Evolutionary conservation across 495 filamentous ascomycete genomes (phyloP), one percentile per base, ranked within the genome.

Genomic region (Melanomma pulvis-pyrius): DNA sequence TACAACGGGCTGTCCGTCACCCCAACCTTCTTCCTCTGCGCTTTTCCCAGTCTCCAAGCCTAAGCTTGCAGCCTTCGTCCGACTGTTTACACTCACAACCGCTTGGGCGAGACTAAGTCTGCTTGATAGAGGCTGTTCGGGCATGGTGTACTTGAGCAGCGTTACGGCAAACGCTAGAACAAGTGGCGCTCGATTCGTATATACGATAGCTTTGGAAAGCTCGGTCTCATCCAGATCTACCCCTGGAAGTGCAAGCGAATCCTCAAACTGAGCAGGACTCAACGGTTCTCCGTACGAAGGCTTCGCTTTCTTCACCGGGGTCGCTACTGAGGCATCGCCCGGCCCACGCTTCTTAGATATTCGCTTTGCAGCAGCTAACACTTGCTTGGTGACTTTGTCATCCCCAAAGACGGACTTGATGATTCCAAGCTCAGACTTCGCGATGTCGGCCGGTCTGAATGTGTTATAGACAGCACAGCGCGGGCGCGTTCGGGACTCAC

Each of bases 41-140:
- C 82, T 84, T 28, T 80, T 82, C 0, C 86, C 88, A 39, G 79
- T 86, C 66, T 90, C 84, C 22, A 93, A 76, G 3, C 91, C 91
- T 13, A 96, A 65, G 74, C 81, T 90, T 44, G 88, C 81, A 26
- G 91, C 91, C 72, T 92, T 92, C 15, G 83, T 85, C 62, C 87
- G 82, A 61, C 86, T 90, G 68, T 92, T 92, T 36, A 85, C 84
- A 71, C 90, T 92, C 24, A 93, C 88, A 8, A 92, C 84, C 1
- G 89, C 90, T 72, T 93, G 90, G 0, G 83, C 90, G 24, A 96
- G 77, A 73, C 90, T 93, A 24, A 94, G 76, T 46, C 90, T 81
- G 68, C 90, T 91, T 5, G 89, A 92, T n/a, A 88, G 79, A 3
- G 91, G 91, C 73, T 96, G 91, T 63, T 88, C 86, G 0, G 91